Evolutionary conservation across 345 rosid species (phyloP).

Genomic region (Hirschfeldia incana): DNA sequence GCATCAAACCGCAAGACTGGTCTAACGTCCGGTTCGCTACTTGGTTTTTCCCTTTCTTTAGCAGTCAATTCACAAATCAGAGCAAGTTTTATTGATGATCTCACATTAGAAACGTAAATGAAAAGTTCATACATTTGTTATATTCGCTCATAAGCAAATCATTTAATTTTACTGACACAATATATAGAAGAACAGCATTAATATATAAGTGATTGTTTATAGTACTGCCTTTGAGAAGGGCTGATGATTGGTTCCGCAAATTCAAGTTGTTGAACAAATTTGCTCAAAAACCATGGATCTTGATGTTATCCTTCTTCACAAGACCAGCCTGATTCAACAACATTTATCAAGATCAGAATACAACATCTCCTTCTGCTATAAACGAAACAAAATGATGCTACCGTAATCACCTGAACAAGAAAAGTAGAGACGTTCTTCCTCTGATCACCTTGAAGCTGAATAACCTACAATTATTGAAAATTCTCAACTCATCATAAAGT

Average conservation of each 20-base stretch:
- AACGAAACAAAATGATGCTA: neutral
- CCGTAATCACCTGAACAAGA: slow-evolving; percentile 39
- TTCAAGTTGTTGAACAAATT: slow-evolving; percentile 13
- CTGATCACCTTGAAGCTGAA: slow-evolving; percentile 45
- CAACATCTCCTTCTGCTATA: neutral
- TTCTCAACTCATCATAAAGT: neutral
- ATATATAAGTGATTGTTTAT: slow-evolving; percentile 17
- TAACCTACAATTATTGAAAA: slow-evolving; percentile 23
- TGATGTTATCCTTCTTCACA: slow-evolving; percentile 79
- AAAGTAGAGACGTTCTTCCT: slow-evolving; percentile 44
- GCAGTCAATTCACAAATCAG: neutral
- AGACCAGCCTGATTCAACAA: slow-evolving; percentile 66
- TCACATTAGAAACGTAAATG: slow-evolving; percentile 20
- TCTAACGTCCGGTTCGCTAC: neutral
- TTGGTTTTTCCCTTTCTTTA: neutral
- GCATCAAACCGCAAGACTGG: neutral
- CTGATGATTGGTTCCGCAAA: slow-evolving; percentile 22
- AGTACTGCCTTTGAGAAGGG: neutral
- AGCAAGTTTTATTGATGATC: slow-evolving; percentile 21
- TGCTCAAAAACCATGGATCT: slow-evolving; percentile 76
- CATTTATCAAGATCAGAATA: slow-evolving; percentile 5
- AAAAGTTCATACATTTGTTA: slow-evolving; percentile 12
- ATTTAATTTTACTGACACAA: neutral
- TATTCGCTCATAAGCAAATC: slow-evolving; percentile 11
- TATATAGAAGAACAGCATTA: slow-evolving; percentile 6